phyloP scores from a whole-genome alignment of 1,139 yeast genomes.

The Kodamaea plutei region DNA sequence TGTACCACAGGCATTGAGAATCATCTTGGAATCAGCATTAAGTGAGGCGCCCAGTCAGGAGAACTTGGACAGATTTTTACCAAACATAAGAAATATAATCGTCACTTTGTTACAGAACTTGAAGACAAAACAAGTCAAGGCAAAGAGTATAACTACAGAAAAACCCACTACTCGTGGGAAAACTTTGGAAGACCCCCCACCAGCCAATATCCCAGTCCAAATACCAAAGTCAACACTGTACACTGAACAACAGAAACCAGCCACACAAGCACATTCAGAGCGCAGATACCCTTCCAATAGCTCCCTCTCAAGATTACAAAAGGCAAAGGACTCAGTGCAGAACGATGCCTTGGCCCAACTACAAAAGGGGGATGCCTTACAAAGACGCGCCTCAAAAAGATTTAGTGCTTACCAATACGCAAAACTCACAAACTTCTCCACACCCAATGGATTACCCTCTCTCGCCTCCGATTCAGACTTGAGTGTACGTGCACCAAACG shows the following conservation, averaged over 20 bases:
- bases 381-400: slow-evolving; percentile 86
- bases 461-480: slow-evolving; percentile 7
- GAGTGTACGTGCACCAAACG: slow-evolving; percentile 3
- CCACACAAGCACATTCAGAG: slow-evolving; percentile 2
- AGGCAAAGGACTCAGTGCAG: slow-evolving; percentile 3
- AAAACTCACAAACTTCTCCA: slow-evolving; percentile 56
- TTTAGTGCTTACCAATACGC: slow-evolving; percentile 93
- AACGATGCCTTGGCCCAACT: slow-evolving; percentile 67
- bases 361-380: slow-evolving; percentile 76
- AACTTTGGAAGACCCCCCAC: neutral
- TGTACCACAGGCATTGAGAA: slow-evolving; percentile 68
- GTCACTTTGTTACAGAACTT: slow-evolving; percentile 76
- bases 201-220: neutral
- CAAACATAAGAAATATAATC: slow-evolving; percentile 82
- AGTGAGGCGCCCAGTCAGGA: slow-evolving; percentile 85
- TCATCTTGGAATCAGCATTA: slow-evolving; percentile 80
- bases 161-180: slow-evolving; percentile 4
- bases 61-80: slow-evolving; percentile 74
- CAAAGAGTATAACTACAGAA: slow-evolving; percentile 34
- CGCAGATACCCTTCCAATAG: slow-evolving; percentile 2
- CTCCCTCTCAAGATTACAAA: neutral
- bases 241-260: neutral
- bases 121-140: slow-evolving; percentile 69
- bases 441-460: slow-evolving; percentile 15
- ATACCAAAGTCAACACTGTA: slow-evolving; percentile 2